A percentile compares a stretch with the other conserved stretches of the same genome.
Evolutionary conservation across 306 rosid genomes (phyloP).

Genomic region (Abrus pulchellus): DNA sequence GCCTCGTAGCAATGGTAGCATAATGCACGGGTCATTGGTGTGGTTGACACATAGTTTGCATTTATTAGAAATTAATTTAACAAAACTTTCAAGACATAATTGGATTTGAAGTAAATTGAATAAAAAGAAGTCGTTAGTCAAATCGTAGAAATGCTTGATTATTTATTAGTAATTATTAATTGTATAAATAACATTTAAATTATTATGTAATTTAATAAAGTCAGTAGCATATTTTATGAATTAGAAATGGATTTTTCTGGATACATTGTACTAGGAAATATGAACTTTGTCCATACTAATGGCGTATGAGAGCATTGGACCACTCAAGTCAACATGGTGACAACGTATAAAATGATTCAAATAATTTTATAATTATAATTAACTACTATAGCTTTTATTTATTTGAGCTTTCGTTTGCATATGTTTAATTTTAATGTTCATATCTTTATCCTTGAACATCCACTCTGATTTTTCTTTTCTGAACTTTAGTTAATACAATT

Average conservation of each 20-base stretch:
- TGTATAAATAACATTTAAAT: too few relatives aligned
- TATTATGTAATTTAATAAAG: too few relatives aligned
- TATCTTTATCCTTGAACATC: neutral
- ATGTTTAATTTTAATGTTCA: neutral
- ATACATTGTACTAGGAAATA: too few relatives aligned
- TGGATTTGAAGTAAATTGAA: neutral
- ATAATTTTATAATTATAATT: too few relatives aligned
- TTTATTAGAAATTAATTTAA: neutral
- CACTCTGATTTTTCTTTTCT: neutral
- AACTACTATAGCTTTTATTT: neutral
- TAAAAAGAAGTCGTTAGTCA: neutral
- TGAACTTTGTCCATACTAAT: too few relatives aligned
- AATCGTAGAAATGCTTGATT: too few relatives aligned
- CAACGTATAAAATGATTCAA: too few relatives aligned
- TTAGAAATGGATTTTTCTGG: too few relatives aligned
- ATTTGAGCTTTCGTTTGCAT: neutral
- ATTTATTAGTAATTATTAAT: too few relatives aligned
- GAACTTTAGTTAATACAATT: neutral
- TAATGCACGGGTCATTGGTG: neutral
- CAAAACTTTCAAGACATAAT: neutral
- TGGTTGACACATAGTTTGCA: neutral
- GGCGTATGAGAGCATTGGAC: too few relatives aligned
- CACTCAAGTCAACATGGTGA: too few relatives aligned
- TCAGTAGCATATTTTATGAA: too few relatives aligned
- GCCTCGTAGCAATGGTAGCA: neutral